Evolutionary conservation across 1,139 yeast genomes (phyloP).

Genomic region (Taiozyma sp.): DNA sequence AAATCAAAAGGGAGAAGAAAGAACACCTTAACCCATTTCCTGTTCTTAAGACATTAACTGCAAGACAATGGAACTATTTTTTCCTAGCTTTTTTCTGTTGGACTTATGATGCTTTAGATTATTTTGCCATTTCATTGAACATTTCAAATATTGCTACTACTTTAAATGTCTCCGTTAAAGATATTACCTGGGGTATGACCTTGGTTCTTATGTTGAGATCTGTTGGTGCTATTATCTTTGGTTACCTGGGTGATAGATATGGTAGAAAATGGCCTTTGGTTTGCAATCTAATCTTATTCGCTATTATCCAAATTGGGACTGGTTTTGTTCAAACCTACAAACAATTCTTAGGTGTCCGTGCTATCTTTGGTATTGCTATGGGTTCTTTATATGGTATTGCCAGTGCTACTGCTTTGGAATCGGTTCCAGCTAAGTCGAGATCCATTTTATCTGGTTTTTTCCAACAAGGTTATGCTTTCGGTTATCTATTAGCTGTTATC

Average conservation of each 20-base stretch:
- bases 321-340: slow-evolving; percentile 62
- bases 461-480: slow-evolving; percentile 73
- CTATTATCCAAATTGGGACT: slow-evolving; percentile 61
- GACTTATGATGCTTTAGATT: slow-evolving; percentile 79
- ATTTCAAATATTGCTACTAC: slow-evolving; percentile 50
- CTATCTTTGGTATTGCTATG: slow-evolving; percentile 62
- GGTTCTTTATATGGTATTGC: slow-evolving; percentile 70
- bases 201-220: slow-evolving; percentile 74
- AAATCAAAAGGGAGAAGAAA: slow-evolving; percentile 24
- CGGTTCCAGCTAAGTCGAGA: slow-evolving; percentile 55
- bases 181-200: slow-evolving; percentile 77
- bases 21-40: slow-evolving; percentile 48
- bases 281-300: slow-evolving; percentile 44
- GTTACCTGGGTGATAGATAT: slow-evolving; percentile 57
- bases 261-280: slow-evolving; percentile 73
- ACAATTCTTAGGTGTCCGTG: slow-evolving; percentile 67
- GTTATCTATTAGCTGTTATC: slow-evolving; percentile 58
- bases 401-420: slow-evolving; percentile 63
- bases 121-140: slow-evolving; percentile 61
- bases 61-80: slow-evolving; percentile 57
- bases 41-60: slow-evolving; percentile 38
- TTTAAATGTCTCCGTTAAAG: slow-evolving; percentile 43
- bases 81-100: slow-evolving; percentile 60
- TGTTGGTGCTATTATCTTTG: slow-evolving; percentile 71
- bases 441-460: slow-evolving; percentile 63